phyloP scores from a whole-genome alignment of 768 basidiomycete genomes.

The Crepidotus variabilis region DNA sequence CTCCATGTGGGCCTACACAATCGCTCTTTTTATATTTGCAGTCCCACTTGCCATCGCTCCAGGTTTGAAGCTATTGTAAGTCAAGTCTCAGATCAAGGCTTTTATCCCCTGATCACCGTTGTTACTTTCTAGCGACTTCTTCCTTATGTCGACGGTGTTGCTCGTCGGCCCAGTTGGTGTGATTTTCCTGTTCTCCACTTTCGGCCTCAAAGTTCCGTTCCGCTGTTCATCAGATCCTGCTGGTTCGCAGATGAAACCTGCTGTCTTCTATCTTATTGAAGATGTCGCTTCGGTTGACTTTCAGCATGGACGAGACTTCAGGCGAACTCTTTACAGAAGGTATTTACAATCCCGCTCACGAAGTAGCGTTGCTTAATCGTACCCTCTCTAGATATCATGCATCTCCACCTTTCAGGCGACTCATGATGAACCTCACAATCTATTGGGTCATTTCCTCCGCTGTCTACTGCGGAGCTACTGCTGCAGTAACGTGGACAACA shows the following conservation, averaged over 20 bases:
- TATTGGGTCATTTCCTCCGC: slow-evolving; percentile 21
- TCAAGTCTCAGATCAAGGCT: background rate
- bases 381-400: slow-evolving; percentile 16
- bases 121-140: slow-evolving; percentile 20
- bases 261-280: slow-evolving; percentile 27
- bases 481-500: slow-evolving; percentile 24
- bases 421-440: slow-evolving; percentile 20
- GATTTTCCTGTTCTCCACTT: slow-evolving; percentile 23
- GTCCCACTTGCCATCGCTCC: slow-evolving; percentile 26
- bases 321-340: slow-evolving; percentile 21
- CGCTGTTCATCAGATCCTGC: slow-evolving; percentile 26
- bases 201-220: slow-evolving; percentile 20
- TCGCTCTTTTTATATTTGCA: slow-evolving; percentile 24
- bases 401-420: slow-evolving; percentile 24
- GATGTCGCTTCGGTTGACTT: slow-evolving; percentile 29
- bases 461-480: slow-evolving; percentile 24
- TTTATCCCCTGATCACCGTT: background rate
- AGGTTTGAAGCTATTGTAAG: slow-evolving; percentile 21
- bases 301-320: slow-evolving; percentile 21
- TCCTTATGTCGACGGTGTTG: slow-evolving; percentile 28
- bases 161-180: slow-evolving; percentile 25
- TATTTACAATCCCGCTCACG: slow-evolving; percentile 2
- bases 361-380: background rate
- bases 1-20: slow-evolving; percentile 28
- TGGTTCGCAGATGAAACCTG: slow-evolving; percentile 26